Conservation (phyloP, 441 rosid species). For the Aleurites moluccanus region DNA sequence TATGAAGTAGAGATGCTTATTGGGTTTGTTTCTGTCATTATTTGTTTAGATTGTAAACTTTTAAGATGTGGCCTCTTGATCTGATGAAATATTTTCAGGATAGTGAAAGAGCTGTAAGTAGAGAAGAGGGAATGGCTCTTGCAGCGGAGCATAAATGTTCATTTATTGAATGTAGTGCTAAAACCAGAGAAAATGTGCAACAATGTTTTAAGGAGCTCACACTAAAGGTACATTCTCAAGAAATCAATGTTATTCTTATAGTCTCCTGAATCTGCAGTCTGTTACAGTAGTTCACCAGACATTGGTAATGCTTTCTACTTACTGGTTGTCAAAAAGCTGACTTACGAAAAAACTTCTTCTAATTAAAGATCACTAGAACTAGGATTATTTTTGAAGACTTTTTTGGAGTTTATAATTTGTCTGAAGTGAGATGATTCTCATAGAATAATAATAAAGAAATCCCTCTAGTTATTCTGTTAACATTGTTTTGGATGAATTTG, state of each 20-base stretch:
- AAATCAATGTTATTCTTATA: neutral
- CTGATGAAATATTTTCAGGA: slow-evolving; percentile 43
- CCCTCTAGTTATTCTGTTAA: neutral
- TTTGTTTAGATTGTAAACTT: neutral
- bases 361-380: neutral
- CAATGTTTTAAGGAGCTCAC: slow-evolving; percentile 58
- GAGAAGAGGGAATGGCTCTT: slow-evolving; percentile 70
- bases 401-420: neutral
- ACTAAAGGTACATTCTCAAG: slow-evolving; percentile 39
- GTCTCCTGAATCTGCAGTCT: neutral
- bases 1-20: neutral
- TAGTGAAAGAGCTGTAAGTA: slow-evolving; percentile 56
- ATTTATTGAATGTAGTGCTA: slow-evolving; percentile 73
- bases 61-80: neutral
- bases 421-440: neutral
- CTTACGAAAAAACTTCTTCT: neutral
- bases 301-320: neutral
- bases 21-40: neutral
- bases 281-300: neutral
- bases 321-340: neutral
- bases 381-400: neutral
- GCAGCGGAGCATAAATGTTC: slow-evolving; percentile 51
- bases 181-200: slow-evolving; percentile 51
- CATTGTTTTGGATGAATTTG: neutral
- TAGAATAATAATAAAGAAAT: neutral